phyloP scores from a whole-genome alignment of 2,329 filamentous ascomycete species.

The Aspergillus proliferans region DNA sequence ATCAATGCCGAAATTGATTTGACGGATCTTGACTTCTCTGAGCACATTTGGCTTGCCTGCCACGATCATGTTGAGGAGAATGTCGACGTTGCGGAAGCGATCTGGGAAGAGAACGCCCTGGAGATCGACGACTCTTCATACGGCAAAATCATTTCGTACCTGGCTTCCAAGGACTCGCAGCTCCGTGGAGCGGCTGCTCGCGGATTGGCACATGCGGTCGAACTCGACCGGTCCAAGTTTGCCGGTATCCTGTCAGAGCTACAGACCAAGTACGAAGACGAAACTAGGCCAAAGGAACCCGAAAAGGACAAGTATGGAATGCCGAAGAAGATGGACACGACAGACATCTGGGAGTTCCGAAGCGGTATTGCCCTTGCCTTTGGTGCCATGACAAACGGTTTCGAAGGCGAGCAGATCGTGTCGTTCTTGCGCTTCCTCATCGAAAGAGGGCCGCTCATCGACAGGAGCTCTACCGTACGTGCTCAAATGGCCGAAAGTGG shows the following conservation, averaged over 20 bases:
- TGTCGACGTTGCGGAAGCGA: conserved; percentile 70
- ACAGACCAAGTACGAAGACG: conserved; percentile 65
- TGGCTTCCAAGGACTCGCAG: conserved; percentile 72
- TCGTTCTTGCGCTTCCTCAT: conserved; percentile 81
- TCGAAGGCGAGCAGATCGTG: conserved; percentile 65
- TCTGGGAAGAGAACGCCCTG: conserved; percentile 92
- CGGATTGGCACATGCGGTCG: conserved; percentile 68
- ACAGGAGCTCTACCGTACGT: conserved; percentile 69
- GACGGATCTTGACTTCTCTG: conserved; percentile 75
- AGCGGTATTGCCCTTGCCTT: conserved; percentile 86
- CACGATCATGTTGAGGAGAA: conserved; percentile 91
- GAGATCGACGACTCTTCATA: conserved; percentile 61
- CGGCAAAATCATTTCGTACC: conserved; percentile 65
- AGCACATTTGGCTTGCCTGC: conserved; percentile 88
- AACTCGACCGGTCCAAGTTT: conserved; percentile 55
- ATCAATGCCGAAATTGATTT: conserved; percentile 90
- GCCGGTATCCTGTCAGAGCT: conserved; percentile 58
- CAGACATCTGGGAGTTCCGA: conserved; percentile 85
- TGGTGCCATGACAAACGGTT: conserved; percentile 67
- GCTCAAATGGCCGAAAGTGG: conserved; percentile 89
- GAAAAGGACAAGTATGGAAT: conserved; percentile 91
- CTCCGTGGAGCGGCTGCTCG: conserved; percentile 78
- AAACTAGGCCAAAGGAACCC: conserved; percentile 75
- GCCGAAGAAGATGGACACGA: conserved; percentile 78
- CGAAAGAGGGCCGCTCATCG: conserved; percentile 77